Percentiles rank a stretch among this genome's conserved stretches.
These are phyloP conservation scores for Cyberlindnera lachancei DNA, from an alignment of 805 yeast genomes.

Conservation along the genomic window DNA sequence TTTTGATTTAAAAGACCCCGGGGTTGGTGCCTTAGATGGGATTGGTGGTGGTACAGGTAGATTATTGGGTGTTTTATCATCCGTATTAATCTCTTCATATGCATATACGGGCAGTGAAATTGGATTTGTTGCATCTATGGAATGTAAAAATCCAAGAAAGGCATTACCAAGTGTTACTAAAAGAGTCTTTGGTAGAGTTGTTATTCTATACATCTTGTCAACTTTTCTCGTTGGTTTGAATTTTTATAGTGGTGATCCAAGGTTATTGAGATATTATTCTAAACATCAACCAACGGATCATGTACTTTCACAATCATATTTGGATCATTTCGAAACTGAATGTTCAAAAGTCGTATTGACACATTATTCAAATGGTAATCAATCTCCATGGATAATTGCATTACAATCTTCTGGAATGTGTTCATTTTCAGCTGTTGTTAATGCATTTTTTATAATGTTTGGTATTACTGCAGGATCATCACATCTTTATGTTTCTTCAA, in stretches of 20 bases:
- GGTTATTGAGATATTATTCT: constrained; percentile 47
- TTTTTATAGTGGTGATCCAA: constrained; percentile 71
- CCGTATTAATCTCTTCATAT: constrained; percentile 58
- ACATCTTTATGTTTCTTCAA: constrained; percentile 47
- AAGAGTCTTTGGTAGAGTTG: constrained; percentile 64
- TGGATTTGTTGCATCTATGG: constrained; percentile 80
- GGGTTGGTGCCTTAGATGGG: constrained; percentile 46
- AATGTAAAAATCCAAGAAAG: constrained; percentile 72
- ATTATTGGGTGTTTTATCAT: constrained; percentile 51
- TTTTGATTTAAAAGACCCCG: constrained; percentile 56
- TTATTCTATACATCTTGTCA: constrained; percentile 57
- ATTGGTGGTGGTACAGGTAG: constrained; percentile 56
- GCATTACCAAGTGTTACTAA: constrained; percentile 73
- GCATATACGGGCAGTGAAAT: constrained; percentile 80
- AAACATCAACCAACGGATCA: constrained; percentile 6
- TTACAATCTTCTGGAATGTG: constrained; percentile 46
- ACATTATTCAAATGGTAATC: constrained; percentile 26
- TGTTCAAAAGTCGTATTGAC: constrained; percentile 4
- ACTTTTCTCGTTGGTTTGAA: constrained; percentile 65
- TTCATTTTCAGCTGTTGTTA: constrained; percentile 37
- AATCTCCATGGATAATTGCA: constrained; percentile 55
- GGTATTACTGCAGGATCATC: constrained; percentile 49
- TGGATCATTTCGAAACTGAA: constrained; percentile 3
- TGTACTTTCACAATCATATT: background rate
- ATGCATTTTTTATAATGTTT: constrained; percentile 44